A percentile compares a stretch with the other conserved stretches of the same genome.
Conservation (phyloP, 2,329 filamentous ascomycete genomes). For the Penicillium sp. region DNA sequence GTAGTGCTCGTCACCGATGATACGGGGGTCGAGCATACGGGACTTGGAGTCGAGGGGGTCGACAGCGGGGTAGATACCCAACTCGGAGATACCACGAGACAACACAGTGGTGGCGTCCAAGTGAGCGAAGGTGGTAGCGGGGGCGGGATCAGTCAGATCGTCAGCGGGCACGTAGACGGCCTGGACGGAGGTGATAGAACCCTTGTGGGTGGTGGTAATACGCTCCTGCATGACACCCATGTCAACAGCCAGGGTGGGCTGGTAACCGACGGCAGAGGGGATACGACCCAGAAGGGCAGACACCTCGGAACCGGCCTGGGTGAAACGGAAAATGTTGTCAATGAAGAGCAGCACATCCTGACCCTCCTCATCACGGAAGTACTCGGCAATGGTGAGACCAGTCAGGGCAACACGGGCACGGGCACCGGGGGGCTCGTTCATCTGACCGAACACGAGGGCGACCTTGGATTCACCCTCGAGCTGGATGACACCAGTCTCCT, state of each 20-base stretch:
- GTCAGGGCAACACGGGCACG: conserved; percentile 99
- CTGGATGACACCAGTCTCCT: conserved; percentile 99
- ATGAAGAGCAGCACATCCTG: conserved; percentile 99
- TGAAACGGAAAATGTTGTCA: conserved; percentile 99
- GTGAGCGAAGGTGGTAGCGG: conserved; percentile 98
- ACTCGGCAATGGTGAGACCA: conserved; percentile 68
- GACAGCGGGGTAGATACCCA: conserved; percentile 99
- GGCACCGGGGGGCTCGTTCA: conserved; percentile 99
- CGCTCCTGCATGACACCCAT: conserved; percentile 99
- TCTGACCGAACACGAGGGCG: conserved; percentile 98
- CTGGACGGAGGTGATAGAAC: conserved; percentile 99
- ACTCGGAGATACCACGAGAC: conserved; percentile 99
- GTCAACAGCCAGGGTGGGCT: conserved; percentile 96
- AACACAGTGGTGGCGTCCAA: conserved; percentile 99
- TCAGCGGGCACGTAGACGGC: conserved; percentile 99
- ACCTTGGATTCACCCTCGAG: conserved; percentile 99
- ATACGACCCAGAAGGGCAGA: conserved; percentile 99
- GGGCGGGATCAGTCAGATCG: conserved; percentile 99
- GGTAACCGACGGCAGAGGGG: conserved; percentile 99
- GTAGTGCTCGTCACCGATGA: conserved; percentile 98
- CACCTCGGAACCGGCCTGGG: conserved; percentile 99
- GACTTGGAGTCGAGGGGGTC: conserved; percentile 99
- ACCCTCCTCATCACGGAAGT: conserved; percentile 78
- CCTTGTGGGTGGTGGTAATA: conserved; percentile 99
- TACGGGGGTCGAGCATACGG: conserved; percentile 98